phyloP scores from a whole-genome alignment of 1,284 basidiomycete genomes.

The Crucibulum cyathiforme region DNA sequence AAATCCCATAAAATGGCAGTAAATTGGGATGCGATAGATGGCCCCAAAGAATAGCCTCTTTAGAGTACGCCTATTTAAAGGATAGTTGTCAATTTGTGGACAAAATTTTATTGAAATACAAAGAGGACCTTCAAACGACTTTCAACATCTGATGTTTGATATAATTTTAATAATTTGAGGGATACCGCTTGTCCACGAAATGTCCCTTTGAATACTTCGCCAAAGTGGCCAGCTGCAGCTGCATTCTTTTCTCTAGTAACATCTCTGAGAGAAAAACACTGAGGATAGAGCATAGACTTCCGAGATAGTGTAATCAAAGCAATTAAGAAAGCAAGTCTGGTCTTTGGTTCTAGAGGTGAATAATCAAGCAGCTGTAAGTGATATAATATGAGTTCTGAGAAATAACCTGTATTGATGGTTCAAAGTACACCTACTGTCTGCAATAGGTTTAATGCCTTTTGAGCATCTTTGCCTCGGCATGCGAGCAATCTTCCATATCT shows the following conservation, averaged over 20 bases:
- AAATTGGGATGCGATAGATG: slow-evolving; percentile 22
- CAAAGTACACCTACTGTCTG: not conserved
- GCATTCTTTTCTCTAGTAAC: not conserved
- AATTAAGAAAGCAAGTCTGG: too few species aligned
- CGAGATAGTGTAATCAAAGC: too few species aligned
- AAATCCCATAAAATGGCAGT: slow-evolving; percentile 27
- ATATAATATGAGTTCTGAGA: too few species aligned
- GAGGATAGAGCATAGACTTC: not conserved
- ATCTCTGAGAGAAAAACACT: not conserved
- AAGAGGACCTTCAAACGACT: not conserved
- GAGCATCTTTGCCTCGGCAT: too few species aligned
- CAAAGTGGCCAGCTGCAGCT: not conserved
- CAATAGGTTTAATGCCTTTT: too few species aligned
- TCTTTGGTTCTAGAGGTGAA: too few species aligned
- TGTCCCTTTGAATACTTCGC: not conserved
- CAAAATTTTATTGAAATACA: not conserved
- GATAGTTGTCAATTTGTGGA: not conserved
- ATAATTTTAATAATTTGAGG: not conserved
- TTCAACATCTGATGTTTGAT: not conserved
- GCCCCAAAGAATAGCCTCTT: slow-evolving; percentile 12
- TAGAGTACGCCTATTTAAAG: slow-evolving; percentile 8
- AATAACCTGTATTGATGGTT: too few species aligned
- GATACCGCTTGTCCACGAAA: not conserved
- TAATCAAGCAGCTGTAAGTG: too few species aligned
- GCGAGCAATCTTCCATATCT: too few species aligned